Conservation (phyloP, 345 rosid genomes). For the Brassica rapa region DNA sequence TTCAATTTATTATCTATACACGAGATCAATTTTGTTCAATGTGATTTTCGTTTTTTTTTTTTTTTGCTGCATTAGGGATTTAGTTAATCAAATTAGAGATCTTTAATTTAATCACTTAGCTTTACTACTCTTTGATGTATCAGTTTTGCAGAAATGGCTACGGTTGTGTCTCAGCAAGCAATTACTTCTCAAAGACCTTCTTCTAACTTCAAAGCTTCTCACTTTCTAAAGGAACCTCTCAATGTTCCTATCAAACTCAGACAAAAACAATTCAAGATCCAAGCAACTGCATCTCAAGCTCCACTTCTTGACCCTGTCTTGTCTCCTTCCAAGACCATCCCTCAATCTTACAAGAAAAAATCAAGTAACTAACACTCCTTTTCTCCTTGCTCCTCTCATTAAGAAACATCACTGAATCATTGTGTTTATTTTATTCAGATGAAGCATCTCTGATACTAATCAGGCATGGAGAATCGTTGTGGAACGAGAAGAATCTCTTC, state of each 20-base stretch:
- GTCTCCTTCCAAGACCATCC: slow-evolving; percentile 50
- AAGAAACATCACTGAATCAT: background rate
- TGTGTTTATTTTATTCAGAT: slow-evolving; percentile 38
- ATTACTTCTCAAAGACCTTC: slow-evolving; percentile 41
- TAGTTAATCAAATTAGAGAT: background rate
- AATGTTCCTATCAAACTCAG: slow-evolving; percentile 41
- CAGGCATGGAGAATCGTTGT: slow-evolving; percentile 96
- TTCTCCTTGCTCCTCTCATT: background rate
- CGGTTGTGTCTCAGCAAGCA: slow-evolving; percentile 60
- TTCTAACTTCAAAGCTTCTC: slow-evolving; percentile 31
- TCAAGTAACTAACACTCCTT: slow-evolving; percentile 45
- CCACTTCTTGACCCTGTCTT: slow-evolving; percentile 57
- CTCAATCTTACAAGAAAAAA: slow-evolving; percentile 55
- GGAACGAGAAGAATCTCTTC: slow-evolving; percentile 98
- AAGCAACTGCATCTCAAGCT: slow-evolving; percentile 59
- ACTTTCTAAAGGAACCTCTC: slow-evolving; percentile 39
- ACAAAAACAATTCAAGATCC: slow-evolving; percentile 43
- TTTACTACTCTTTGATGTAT: slow-evolving; percentile 4
- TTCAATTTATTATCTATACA: background rate
- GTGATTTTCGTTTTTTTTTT: background rate
- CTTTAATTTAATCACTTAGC: background rate
- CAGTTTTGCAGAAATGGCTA: slow-evolving; percentile 49
- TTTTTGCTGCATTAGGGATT: background rate
- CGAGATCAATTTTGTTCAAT: background rate
- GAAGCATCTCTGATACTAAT: slow-evolving; percentile 88